Percentiles rank a stretch among this genome's conserved stretches.
Conservation (phyloP, 176 grass and related monocot genomes). For the Aegilops umbellulata region DNA sequence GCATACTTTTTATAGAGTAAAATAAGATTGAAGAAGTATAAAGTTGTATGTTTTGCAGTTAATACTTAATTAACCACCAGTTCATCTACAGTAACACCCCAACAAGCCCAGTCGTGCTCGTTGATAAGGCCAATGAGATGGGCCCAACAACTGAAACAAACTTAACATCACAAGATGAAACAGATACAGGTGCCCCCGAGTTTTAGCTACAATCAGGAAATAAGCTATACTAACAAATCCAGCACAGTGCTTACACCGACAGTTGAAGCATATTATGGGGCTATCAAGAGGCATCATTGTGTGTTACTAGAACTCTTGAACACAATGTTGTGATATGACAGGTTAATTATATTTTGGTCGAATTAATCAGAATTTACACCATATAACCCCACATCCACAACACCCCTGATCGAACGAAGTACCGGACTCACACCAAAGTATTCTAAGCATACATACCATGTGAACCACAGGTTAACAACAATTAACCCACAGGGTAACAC, state of each 20-base stretch:
- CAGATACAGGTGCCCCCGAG: not conserved
- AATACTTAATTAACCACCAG: not conserved
- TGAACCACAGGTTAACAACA: not conserved
- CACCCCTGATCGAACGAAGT: not conserved
- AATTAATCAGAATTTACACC: not conserved
- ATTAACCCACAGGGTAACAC: not conserved
- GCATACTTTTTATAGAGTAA: not conserved
- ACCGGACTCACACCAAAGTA: not conserved
- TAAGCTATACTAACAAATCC: not conserved
- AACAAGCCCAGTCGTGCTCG: not conserved
- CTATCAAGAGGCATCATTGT: not conserved
- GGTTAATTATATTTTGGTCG: not conserved
- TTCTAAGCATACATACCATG: not conserved
- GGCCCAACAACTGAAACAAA: not conserved
- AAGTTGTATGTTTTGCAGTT: not conserved
- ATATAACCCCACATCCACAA: not conserved
- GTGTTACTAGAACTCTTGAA: not conserved
- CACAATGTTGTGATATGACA: not conserved
- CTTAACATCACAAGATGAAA: not conserved
- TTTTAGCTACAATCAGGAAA: not conserved
- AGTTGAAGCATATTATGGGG: not conserved
- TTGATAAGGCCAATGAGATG: not conserved
- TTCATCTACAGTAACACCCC: not conserved
- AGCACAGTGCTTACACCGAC: not conserved
- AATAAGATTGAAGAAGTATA: not conserved